Conservation (phyloP, 345 rosid genomes). For the Populus deltoides region DNA sequence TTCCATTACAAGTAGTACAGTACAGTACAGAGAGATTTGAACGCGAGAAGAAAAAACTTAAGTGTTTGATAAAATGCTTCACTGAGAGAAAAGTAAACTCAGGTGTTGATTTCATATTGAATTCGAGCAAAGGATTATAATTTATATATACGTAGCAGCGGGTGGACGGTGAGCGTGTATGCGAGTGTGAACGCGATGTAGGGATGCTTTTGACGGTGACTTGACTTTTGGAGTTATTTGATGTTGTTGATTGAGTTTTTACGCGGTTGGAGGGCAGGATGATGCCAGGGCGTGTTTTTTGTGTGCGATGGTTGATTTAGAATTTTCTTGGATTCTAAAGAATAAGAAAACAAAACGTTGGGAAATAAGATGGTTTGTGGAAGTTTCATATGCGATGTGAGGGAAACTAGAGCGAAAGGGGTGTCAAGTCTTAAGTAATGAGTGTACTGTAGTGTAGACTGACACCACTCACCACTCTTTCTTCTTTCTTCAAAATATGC, state of each 20-base stretch:
- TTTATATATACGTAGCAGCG: not conserved
- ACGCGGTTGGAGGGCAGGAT: slow-evolving; percentile 5
- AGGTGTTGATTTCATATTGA: slow-evolving; percentile 5
- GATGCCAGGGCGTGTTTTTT: not conserved
- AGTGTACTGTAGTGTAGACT: too few relatives aligned
- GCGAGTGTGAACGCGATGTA: slow-evolving; percentile 23
- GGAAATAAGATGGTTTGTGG: not conserved
- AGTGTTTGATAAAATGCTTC: slow-evolving; percentile 3
- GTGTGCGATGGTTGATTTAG: not conserved
- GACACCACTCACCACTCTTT: too few relatives aligned
- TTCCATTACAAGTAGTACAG: slow-evolving; percentile 24
- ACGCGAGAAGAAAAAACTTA: not conserved
- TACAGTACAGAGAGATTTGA: not conserved
- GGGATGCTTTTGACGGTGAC: slow-evolving; percentile 21
- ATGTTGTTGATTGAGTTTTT: not conserved
- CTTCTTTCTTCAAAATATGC: too few relatives aligned
- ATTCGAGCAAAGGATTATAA: not conserved
- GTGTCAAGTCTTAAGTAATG: too few relatives aligned
- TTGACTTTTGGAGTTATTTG: slow-evolving; percentile 1
- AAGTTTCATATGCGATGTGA: not conserved
- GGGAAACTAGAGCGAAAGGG: not conserved
- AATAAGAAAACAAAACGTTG: not conserved
- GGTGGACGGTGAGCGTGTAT: slow-evolving; percentile 28
- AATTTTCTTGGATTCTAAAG: not conserved
- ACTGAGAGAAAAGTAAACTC: not conserved